Evolutionary conservation across 2,329 filamentous ascomycete species (phyloP).

Genomic region (Aspergillus aculeatinus): DNA sequence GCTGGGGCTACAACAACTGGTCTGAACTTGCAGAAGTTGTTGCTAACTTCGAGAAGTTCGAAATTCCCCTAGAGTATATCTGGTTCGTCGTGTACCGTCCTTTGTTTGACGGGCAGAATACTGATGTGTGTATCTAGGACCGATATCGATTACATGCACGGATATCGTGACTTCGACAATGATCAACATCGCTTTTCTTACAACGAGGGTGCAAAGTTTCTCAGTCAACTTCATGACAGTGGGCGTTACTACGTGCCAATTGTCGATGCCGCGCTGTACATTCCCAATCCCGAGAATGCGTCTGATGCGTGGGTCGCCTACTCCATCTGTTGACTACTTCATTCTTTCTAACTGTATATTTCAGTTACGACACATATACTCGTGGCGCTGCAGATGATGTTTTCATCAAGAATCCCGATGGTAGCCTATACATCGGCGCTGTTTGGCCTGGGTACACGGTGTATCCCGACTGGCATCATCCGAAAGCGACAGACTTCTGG

Average conservation of each 20-base stretch:
- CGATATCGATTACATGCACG: slow-evolving; percentile 60
- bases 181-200: slow-evolving; percentile 55
- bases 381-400: slow-evolving; percentile 50
- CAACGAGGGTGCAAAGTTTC: slow-evolving; percentile 51
- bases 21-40: slow-evolving; percentile 61
- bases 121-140: slow-evolving; percentile 19
- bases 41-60: slow-evolving; percentile 53
- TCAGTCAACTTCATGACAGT: slow-evolving; percentile 53
- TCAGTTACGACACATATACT: slow-evolving; percentile 52
- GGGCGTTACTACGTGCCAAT: slow-evolving; percentile 62
- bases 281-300: slow-evolving; percentile 67
- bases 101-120: neutral
- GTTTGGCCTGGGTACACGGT: slow-evolving; percentile 62
- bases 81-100: slow-evolving; percentile 31
- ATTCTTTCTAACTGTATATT: neutral
- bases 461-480: slow-evolving; percentile 61
- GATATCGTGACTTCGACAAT: slow-evolving; percentile 60
- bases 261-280: slow-evolving; percentile 66
- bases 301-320: slow-evolving; percentile 58
- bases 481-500: slow-evolving; percentile 62
- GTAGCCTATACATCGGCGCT: slow-evolving; percentile 54
- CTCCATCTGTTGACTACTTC: slow-evolving; percentile 33
- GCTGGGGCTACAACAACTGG: slow-evolving; percentile 80
- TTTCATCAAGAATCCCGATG: slow-evolving; percentile 56
- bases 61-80: slow-evolving; percentile 57